Evolutionary conservation across 345 rosid species (phyloP).

Genomic region (Schrenkiella parvula): DNA sequence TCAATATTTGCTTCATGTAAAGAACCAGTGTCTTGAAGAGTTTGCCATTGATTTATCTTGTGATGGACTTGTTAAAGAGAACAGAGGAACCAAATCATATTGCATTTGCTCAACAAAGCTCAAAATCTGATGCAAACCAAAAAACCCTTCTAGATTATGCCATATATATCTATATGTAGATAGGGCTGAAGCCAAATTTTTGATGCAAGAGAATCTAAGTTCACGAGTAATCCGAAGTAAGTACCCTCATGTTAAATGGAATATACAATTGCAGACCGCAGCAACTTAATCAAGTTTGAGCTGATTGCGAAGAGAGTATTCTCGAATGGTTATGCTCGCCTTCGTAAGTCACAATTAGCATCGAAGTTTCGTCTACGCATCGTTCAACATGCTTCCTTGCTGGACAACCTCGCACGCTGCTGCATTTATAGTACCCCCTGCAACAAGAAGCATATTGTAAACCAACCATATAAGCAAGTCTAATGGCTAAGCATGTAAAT

Average conservation of each 20-base stretch:
- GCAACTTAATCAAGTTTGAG: conserved; percentile 37
- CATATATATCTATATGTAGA: not conserved
- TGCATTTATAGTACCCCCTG: conserved; percentile 82
- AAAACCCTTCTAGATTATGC: not conserved
- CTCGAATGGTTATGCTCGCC: conserved; percentile 73
- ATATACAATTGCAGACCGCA: conserved; percentile 7
- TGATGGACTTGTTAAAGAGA: not conserved
- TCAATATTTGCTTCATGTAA: not conserved
- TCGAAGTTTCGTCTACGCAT: conserved; percentile 63
- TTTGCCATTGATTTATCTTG: not conserved
- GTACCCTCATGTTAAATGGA: not conserved
- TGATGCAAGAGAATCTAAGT: not conserved
- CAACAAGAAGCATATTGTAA: not conserved
- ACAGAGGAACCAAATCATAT: conserved; percentile 5
- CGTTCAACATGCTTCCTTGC: conserved; percentile 81
- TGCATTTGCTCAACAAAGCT: not conserved
- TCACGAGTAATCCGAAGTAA: not conserved
- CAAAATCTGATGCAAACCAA: conserved; percentile 3
- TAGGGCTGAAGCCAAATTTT: not conserved
- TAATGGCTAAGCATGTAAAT: not conserved
- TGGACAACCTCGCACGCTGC: conserved; percentile 69
- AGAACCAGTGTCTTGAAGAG: not conserved
- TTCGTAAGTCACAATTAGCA: conserved; percentile 74
- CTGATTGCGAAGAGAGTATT: conserved; percentile 44
- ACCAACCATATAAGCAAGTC: not conserved